Evolutionary conservation across 805 yeast species (phyloP).

Genomic region (Hanseniaspora taiwanica): DNA sequence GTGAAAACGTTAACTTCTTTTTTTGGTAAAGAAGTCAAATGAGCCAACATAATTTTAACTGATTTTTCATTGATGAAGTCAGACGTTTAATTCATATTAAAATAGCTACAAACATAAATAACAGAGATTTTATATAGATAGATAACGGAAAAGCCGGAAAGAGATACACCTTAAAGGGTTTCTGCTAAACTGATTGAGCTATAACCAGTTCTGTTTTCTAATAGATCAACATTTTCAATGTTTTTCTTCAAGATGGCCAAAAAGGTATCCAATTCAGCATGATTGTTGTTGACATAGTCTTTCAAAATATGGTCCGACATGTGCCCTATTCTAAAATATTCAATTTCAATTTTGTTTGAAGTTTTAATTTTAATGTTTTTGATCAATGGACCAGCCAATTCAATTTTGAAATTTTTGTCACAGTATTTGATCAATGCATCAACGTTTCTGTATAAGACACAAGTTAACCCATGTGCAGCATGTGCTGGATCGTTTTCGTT

Average conservation of each 20-base stretch:
- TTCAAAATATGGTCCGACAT: slow-evolving; percentile 3
- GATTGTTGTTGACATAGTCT: slow-evolving; percentile 1
- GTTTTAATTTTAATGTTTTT: slow-evolving; percentile 5
- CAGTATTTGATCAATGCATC: slow-evolving; percentile 1
- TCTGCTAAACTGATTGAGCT: neutral
- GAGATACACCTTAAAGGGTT: neutral
- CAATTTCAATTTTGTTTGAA: slow-evolving; percentile 5
- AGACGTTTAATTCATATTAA: too few relatives aligned
- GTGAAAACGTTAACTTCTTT: too few relatives aligned
- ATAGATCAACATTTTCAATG: slow-evolving; percentile 5
- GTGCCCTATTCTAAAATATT: slow-evolving; percentile 6
- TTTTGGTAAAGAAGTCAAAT: too few relatives aligned
- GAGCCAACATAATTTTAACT: too few relatives aligned
- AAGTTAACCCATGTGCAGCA: slow-evolving; percentile 4
- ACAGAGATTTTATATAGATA: neutral
- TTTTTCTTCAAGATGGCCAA: slow-evolving; percentile 4
- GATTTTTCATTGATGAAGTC: too few relatives aligned
- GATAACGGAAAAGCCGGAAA: neutral
- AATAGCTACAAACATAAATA: neutral
- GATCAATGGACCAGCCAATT: slow-evolving; percentile 4
- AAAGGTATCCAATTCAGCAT: slow-evolving; percentile 3
- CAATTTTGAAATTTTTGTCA: slow-evolving; percentile 4
- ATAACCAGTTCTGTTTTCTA: slow-evolving; percentile 5
- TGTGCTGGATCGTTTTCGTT: slow-evolving; percentile 4
- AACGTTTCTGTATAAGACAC: slow-evolving; percentile 5